phyloP scores from a whole-genome alignment of 2,329 filamentous ascomycete genomes.

The Penicillium sp. region DNA sequence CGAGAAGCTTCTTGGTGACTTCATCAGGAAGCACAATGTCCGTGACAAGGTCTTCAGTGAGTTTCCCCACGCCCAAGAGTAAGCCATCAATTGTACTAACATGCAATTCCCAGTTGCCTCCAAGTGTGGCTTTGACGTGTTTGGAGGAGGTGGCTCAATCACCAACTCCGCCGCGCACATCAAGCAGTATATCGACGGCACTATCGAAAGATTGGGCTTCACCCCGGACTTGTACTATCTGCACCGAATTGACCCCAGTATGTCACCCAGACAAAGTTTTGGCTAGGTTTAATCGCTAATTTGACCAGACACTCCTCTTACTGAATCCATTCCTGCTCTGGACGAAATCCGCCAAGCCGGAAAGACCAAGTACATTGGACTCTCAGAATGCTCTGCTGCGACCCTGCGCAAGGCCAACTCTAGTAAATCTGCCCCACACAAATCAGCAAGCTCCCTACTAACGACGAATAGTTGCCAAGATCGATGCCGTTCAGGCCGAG shows the following conservation, averaged over 20 bases:
- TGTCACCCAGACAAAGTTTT: slow-evolving; percentile 6
- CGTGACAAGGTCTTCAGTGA: slow-evolving; percentile 53
- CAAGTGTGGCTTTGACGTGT: slow-evolving; percentile 49
- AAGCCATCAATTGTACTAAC: neutral
- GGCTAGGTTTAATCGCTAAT: neutral
- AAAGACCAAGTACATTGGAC: slow-evolving; percentile 53
- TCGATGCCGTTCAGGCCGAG: slow-evolving; percentile 51
- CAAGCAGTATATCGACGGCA: slow-evolving; percentile 52
- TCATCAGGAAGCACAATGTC: slow-evolving; percentile 53
- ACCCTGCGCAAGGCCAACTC: slow-evolving; percentile 50
- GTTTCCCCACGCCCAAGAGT: slow-evolving; percentile 11
- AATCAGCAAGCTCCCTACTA: neutral
- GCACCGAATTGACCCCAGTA: slow-evolving; percentile 49
- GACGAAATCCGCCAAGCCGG: slow-evolving; percentile 50
- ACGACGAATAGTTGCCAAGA: slow-evolving; percentile 44
- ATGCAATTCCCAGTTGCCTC: slow-evolving; percentile 45
- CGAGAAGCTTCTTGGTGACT: slow-evolving; percentile 53
- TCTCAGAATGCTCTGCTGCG: slow-evolving; percentile 50
- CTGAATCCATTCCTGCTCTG: slow-evolving; percentile 51
- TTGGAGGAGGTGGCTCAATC: slow-evolving; percentile 34
- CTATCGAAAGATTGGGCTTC: slow-evolving; percentile 52
- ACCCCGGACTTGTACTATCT: slow-evolving; percentile 50
- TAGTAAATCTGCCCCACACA: slow-evolving; percentile 30
- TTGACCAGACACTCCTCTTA: slow-evolving; percentile 43
- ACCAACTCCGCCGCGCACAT: slow-evolving; percentile 52